Conservation (phyloP, 768 basidiomycete genomes). For the Neoboletus magnificus region DNA sequence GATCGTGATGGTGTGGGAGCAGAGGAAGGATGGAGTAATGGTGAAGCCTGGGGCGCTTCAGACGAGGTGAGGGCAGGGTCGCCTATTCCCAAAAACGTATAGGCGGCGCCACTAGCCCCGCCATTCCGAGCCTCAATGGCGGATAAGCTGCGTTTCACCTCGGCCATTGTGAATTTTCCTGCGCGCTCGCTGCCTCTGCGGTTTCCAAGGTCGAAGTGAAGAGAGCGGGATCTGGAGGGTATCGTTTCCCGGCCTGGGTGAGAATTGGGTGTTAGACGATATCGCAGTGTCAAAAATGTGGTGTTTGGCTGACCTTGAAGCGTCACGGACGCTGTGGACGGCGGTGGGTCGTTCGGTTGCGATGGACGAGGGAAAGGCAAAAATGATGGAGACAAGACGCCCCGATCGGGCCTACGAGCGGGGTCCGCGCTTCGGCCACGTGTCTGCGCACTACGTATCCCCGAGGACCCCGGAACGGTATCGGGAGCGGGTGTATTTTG, state of each 20-base stretch:
- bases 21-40: slow-evolving; percentile 11
- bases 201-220: slow-evolving; percentile 18
- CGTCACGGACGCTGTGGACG: slow-evolving; percentile 24
- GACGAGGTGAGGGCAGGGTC: slow-evolving; percentile 15
- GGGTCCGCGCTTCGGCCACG: slow-evolving; percentile 21
- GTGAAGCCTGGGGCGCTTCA: slow-evolving; percentile 7
- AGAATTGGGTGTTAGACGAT: background rate
- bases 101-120: slow-evolving; percentile 14
- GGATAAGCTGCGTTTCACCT: slow-evolving; percentile 27
- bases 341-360: slow-evolving; percentile 18
- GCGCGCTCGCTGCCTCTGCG: slow-evolving; percentile 13
- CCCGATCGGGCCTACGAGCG: slow-evolving; percentile 15
- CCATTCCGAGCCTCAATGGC: slow-evolving; percentile 19
- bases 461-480: slow-evolving; percentile 23
- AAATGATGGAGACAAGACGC: slow-evolving; percentile 23
- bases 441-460: slow-evolving; percentile 10
- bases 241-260: slow-evolving; percentile 15
- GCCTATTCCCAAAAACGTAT: slow-evolving; percentile 15
- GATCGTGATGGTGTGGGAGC: slow-evolving; percentile 21
- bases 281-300: background rate
- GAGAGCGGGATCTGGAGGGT: slow-evolving; percentile 18
- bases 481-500: slow-evolving; percentile 8
- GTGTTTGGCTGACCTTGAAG: slow-evolving; percentile 17
- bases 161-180: slow-evolving; percentile 10
- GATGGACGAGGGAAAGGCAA: slow-evolving; percentile 31